These are phyloP conservation scores for Cladosporium cucumerinum DNA, from an alignment of 2,329 filamentous ascomycete species.

Conservation along the genomic window DNA sequence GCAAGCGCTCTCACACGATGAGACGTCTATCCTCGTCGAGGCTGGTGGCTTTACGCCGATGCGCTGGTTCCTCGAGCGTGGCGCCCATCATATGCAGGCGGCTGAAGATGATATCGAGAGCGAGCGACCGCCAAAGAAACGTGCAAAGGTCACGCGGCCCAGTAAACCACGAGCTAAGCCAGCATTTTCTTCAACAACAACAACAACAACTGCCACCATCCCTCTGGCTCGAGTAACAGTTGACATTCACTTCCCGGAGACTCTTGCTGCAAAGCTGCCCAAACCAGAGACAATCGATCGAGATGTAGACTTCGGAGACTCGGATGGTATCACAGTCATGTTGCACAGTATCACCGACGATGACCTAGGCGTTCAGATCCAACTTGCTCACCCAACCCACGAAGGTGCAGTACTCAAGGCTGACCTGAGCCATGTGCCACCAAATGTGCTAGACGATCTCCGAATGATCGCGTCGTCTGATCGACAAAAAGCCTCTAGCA, in stretches of 20 bases:
- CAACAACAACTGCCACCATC: slow-evolving; percentile 16
- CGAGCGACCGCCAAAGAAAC: slow-evolving; percentile 26
- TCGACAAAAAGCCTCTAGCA: slow-evolving; percentile 14
- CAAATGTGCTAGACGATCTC: slow-evolving; percentile 19
- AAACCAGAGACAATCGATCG: slow-evolving; percentile 17
- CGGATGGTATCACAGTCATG: slow-evolving; percentile 22
- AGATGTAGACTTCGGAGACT: slow-evolving; percentile 25
- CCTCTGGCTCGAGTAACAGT: slow-evolving; percentile 27
- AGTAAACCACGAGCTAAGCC: neutral
- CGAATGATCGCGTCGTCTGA: slow-evolving; percentile 20
- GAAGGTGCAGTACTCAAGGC: slow-evolving; percentile 26
- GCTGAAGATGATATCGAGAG: slow-evolving; percentile 16
- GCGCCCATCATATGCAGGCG: slow-evolving; percentile 12
- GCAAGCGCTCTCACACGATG: slow-evolving; percentile 27
- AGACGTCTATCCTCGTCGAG: slow-evolving; percentile 30
- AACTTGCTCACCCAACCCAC: slow-evolving; percentile 20
- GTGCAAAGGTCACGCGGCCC: slow-evolving; percentile 1
- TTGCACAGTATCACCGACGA: slow-evolving; percentile 21
- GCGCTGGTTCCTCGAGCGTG: slow-evolving; percentile 32
- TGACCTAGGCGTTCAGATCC: slow-evolving; percentile 20
- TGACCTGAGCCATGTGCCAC: slow-evolving; percentile 22
- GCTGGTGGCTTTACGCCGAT: slow-evolving; percentile 32
- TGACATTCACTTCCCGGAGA: slow-evolving; percentile 30
- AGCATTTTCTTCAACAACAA: neutral
- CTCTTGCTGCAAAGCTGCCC: slow-evolving; percentile 16